Evolutionary conservation across 2,329 filamentous ascomycete species (phyloP).

Genomic region (Emericellopsis atlantica): DNA sequence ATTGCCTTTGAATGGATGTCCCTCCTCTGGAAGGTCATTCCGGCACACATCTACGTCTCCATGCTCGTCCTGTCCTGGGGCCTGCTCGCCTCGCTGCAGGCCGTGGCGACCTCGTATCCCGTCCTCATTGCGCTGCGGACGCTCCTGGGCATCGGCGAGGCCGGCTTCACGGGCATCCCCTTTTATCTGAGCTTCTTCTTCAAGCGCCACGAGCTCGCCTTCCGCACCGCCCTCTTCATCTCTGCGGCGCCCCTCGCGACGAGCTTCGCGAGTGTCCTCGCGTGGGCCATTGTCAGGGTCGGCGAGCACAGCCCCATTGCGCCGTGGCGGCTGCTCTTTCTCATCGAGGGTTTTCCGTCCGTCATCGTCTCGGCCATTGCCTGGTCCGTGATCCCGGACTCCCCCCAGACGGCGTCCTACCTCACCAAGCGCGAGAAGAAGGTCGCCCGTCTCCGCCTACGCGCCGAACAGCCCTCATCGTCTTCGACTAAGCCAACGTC

Average conservation of each 20-base stretch:
- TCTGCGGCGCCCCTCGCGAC: constrained; percentile 75
- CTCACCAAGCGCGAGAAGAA: constrained; percentile 51
- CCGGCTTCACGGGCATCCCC: constrained; percentile 51
- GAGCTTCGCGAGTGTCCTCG: constrained; percentile 63
- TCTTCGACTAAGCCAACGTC: constrained; percentile 7
- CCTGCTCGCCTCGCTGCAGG: constrained; percentile 62
- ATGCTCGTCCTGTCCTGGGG: constrained; percentile 68
- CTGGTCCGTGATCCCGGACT: constrained; percentile 66
- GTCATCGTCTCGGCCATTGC: constrained; percentile 62
- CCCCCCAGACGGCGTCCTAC: constrained; percentile 52
- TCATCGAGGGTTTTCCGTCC: constrained; percentile 76
- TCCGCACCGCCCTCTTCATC: constrained; percentile 76
- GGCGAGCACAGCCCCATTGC: constrained; percentile 56
- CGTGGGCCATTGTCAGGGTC: constrained; percentile 64
- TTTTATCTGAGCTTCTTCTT: constrained; percentile 56
- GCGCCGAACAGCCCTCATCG: constrained; percentile 26
- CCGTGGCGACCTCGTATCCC: constrained; percentile 49
- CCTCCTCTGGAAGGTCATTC: constrained; percentile 45
- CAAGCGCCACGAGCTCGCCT: constrained; percentile 60
- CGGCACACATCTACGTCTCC: constrained; percentile 46
- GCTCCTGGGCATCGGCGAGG: constrained; percentile 50
- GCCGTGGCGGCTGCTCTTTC: constrained; percentile 75
- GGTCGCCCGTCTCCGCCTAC: constrained; percentile 58
- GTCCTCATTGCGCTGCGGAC: constrained; percentile 41
- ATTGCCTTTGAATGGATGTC: constrained; percentile 55